Evolutionary conservation across 176 grass and related monocot species (phyloP).

Genomic region (Calamus simplicifolius): DNA sequence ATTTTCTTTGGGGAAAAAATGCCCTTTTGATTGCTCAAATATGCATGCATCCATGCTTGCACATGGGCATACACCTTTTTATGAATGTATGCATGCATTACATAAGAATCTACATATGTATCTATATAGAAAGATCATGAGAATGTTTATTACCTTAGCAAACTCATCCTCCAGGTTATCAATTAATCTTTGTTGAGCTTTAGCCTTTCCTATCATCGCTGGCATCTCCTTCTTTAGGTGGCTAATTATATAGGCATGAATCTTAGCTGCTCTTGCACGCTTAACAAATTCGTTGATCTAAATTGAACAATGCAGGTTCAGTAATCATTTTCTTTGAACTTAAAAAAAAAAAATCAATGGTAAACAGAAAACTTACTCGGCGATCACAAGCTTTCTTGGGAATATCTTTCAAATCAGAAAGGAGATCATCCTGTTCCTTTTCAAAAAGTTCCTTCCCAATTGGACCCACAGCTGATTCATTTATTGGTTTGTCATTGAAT

Average conservation of each 20-base stretch:
- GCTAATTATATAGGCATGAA: slow-evolving; percentile 84
- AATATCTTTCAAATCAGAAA: slow-evolving; percentile 92
- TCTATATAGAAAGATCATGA: no score
- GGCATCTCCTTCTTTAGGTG: slow-evolving; percentile 94
- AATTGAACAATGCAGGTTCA: not conserved
- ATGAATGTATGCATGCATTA: no score
- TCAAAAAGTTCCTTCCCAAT: slow-evolving; percentile 92
- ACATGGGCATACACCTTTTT: no score
- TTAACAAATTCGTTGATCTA: slow-evolving; percentile 99
- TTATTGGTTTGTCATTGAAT: slow-evolving; percentile 97
- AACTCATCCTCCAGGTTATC: slow-evolving; percentile 78
- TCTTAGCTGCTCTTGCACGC: slow-evolving; percentile 86
- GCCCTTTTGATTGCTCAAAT: no score
- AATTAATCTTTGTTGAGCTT: slow-evolving; percentile 70
- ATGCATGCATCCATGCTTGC: no score
- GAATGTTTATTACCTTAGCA: slow-evolving; percentile 43
- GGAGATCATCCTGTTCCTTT: slow-evolving; percentile 88
- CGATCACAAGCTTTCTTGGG: slow-evolving; percentile 97
- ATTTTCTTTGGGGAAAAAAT: no score
- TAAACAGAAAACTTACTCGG: slow-evolving; percentile 30
- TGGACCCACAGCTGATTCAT: slow-evolving; percentile 68
- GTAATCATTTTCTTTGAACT: not conserved
- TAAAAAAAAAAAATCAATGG: not conserved
- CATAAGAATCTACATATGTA: no score
- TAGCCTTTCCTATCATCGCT: slow-evolving; percentile 84